These are phyloP conservation scores for Penicillium capsulatum DNA, from an alignment of 2,329 filamentous ascomycete species.

Conservation along the genomic window DNA sequence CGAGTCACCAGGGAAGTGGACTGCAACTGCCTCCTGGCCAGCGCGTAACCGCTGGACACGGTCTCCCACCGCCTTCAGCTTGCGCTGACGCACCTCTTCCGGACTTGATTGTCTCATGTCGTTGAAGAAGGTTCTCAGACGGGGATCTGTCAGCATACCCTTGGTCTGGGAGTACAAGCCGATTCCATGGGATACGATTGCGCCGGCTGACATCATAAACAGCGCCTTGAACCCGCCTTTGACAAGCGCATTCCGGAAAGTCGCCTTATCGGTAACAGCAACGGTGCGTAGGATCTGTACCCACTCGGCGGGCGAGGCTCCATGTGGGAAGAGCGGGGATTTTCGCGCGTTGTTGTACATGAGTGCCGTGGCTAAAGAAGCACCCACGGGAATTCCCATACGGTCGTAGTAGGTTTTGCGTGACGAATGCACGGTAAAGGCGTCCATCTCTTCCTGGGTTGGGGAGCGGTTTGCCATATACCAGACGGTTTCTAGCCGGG, in stretches of 20 bases:
- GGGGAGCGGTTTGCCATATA: constrained; percentile 24
- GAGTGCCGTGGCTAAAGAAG: constrained; percentile 7
- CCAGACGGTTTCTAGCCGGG: constrained; percentile 21
- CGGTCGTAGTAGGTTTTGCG: constrained; percentile 20
- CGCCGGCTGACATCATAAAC: constrained; percentile 10
- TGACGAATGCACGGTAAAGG: constrained; percentile 23
- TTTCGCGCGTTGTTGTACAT: constrained; percentile 12
- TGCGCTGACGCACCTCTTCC: constrained; percentile 22
- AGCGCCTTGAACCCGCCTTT: constrained; percentile 13
- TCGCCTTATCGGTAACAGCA: constrained; percentile 2
- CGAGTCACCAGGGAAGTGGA: constrained; percentile 3
- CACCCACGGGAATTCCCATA: constrained; percentile 19
- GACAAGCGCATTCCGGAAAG: constrained; percentile 1
- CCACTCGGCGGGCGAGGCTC: constrained; percentile 4
- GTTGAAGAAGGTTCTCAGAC: constrained; percentile 21
- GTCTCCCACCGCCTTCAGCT: constrained; percentile 9
- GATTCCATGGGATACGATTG: constrained; percentile 4
- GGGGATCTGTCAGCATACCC: constrained; percentile 19
- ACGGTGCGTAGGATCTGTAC: constrained; percentile 5
- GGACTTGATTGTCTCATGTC: constrained; percentile 18
- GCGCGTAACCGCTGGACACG: constrained; percentile 5
- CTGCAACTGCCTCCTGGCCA: constrained; percentile 5
- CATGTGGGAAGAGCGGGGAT: constrained; percentile 5
- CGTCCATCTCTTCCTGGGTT: constrained; percentile 36
- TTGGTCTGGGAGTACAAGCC: constrained; percentile 14